A percentile compares a stretch with the other conserved stretches of the same genome.
These are phyloP conservation scores for Somion occarium DNA, from an alignment of 1,284 basidiomycete species.

Conservation along the genomic window DNA sequence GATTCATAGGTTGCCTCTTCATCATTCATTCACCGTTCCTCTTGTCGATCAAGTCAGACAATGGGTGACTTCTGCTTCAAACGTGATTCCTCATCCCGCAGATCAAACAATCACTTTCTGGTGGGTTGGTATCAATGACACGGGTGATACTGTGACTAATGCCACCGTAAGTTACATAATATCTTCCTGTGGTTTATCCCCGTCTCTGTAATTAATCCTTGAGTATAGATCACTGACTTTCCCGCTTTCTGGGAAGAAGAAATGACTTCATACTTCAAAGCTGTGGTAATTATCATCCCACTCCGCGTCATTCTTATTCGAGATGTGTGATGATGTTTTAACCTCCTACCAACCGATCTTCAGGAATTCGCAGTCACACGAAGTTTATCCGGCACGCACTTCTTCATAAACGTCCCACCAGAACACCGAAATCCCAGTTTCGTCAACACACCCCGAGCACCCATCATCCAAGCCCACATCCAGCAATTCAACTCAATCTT, in stretches of 20 bases:
- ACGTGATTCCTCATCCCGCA: conserved; percentile 39
- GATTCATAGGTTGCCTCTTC: conserved; percentile 26
- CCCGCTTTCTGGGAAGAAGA: conserved; percentile 45
- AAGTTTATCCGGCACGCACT: conserved; percentile 39
- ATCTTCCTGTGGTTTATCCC: neutral
- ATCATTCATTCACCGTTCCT: conserved; percentile 42
- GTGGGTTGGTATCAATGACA: conserved; percentile 61
- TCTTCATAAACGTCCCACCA: conserved; percentile 54
- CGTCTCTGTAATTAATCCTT: no score
- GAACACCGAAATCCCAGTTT: conserved; percentile 41
- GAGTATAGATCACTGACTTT: conserved; percentile 41
- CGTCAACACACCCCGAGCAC: conserved; percentile 28
- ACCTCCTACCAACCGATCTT: conserved; percentile 7
- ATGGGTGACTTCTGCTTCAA: conserved; percentile 39
- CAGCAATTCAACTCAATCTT: conserved; percentile 39
- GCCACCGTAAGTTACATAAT: conserved; percentile 30
- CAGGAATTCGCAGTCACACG: conserved; percentile 38
- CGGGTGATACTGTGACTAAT: conserved; percentile 45
- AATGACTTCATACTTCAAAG: conserved; percentile 47
- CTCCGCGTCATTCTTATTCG: neutral
- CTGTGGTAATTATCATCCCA: conserved; percentile 36
- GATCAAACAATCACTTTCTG: conserved; percentile 43
- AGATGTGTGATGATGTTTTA: neutral
- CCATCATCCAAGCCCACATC: conserved; percentile 33
- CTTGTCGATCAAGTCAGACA: conserved; percentile 49